phyloP scores from a whole-genome alignment of 371 early-diverging fungal species.

The Mucor velutinosus region DNA sequence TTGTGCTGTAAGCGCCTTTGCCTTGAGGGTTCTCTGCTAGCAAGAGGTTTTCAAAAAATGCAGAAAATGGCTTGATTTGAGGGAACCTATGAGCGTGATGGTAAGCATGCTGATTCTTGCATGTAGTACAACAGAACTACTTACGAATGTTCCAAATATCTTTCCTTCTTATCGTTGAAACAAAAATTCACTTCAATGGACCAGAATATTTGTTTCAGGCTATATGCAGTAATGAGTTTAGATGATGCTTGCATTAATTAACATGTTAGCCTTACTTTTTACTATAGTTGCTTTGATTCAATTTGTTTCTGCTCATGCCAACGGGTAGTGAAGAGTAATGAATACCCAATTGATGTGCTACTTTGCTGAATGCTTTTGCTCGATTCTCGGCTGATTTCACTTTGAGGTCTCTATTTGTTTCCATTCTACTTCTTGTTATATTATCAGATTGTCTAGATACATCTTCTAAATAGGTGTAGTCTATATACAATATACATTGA shows the following conservation, averaged over 20 bases:
- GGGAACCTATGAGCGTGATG: constrained; percentile 18
- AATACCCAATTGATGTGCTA: constrained; percentile 33
- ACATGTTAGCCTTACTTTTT: constrained; percentile 12
- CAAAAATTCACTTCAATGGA: constrained; percentile 40
- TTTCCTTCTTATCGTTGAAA: constrained; percentile 17
- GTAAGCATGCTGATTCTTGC: background rate
- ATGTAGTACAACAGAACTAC: constrained; percentile 9
- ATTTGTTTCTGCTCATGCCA: constrained; percentile 40
- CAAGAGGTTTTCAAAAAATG: constrained; percentile 40
- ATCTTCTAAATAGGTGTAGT: constrained; percentile 53
- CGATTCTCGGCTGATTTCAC: constrained; percentile 7
- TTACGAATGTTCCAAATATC: constrained; percentile 43
- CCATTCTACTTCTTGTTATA: constrained; percentile 31
- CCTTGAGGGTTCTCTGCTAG: constrained; percentile 35
- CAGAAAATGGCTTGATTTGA: constrained; percentile 21
- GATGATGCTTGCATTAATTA: background rate
- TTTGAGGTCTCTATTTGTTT: constrained; percentile 14
- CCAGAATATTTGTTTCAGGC: constrained; percentile 41
- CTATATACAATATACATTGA: constrained; percentile 11
- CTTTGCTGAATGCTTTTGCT: constrained; percentile 18
- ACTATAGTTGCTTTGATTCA: constrained; percentile 41
- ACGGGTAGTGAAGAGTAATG: constrained; percentile 28
- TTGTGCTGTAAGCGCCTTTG: constrained; percentile 26
- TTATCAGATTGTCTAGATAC: constrained; percentile 40
- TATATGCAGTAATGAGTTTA: constrained; percentile 1